Evolutionary conservation across 2,329 filamentous ascomycete genomes (phyloP), one percentile per base, ranked within the genome.

Genomic region (Cladosporium sp.): DNA sequence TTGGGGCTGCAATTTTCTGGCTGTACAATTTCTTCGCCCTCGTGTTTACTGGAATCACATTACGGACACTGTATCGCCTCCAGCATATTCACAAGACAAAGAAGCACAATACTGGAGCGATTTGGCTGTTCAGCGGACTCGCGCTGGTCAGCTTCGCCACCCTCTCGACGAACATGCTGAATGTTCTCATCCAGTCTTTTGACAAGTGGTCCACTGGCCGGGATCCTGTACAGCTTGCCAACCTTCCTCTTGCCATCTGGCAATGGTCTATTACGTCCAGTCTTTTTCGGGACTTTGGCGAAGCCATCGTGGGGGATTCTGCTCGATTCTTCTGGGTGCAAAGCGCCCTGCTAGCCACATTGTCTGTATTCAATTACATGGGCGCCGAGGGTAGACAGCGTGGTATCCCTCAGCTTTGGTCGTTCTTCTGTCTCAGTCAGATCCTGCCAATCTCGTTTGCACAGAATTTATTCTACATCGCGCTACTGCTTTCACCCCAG

Each of bases 391-490:
- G 74, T 21, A 65, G 66, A 18, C 67, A 66, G n/a, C 65, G 65
- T n/a, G 62, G 61, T 5, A 65, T 77, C 0, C 74, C 74, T 5
- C 62, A 70, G 6, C 68, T 76, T 5, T 76, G 73, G 73, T 70
- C 73, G 0, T 77, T 75, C 65, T 74, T 77, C 57, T 69, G 65
- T n/a, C 66, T 78, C 7, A 67, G 67, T n/a, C 74, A 77, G 65
- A 77, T 77, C 31, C 64, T 78, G 23, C 75, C 75, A 1, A 72
- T 75, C 11, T 76, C 74, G 1, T 78, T 77, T 62, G 67, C 72
- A 3, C 74, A 73, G 62, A 75, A 75, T 33, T 66, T 78, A 11
- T 74, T 77, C 66, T 76, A 73, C 58, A 50, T 77, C n/a, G 72
- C 55, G 2, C 23, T 75, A 14, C 65, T 75, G 23, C 65, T 68